A percentile compares a stretch with the other conserved stretches of the same genome.
Conservation (phyloP, 257 asterid genomes). For the Solanum piurae region DNA sequence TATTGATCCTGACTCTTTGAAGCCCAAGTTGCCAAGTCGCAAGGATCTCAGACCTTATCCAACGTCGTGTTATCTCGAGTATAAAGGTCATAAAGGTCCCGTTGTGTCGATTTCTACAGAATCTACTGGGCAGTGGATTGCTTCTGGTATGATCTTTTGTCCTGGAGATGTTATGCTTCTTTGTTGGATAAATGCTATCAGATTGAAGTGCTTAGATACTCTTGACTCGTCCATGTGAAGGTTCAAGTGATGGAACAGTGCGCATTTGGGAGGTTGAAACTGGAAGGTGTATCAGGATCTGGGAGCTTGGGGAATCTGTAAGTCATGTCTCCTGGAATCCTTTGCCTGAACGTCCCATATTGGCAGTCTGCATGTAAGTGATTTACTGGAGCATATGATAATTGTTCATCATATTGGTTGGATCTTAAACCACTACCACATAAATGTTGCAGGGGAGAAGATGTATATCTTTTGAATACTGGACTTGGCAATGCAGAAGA, state of each 20-base stretch:
- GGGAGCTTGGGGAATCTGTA: slow-evolving; percentile 75
- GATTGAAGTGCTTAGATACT: background rate
- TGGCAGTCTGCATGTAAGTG: slow-evolving; percentile 81
- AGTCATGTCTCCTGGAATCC: slow-evolving; percentile 89
- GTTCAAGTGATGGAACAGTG: slow-evolving; percentile 88
- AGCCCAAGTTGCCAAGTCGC: slow-evolving; percentile 91
- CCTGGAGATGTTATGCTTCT: background rate
- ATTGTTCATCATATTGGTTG: slow-evolving; percentile 2
- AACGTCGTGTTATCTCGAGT: slow-evolving; percentile 82
- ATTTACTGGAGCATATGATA: background rate
- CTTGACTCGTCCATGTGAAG: slow-evolving; percentile 23
- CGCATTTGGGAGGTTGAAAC: slow-evolving; percentile 98
- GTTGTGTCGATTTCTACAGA: slow-evolving; percentile 67
- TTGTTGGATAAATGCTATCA: background rate
- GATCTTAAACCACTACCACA: slow-evolving; percentile 3
- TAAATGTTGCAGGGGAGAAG: slow-evolving; percentile 49
- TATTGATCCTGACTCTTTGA: slow-evolving; percentile 90
- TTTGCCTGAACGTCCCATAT: slow-evolving; percentile 58
- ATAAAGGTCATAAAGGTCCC: slow-evolving; percentile 90
- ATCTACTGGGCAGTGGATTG: slow-evolving; percentile 89
- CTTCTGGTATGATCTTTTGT: slow-evolving; percentile 59
- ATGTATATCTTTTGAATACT: slow-evolving; percentile 58
- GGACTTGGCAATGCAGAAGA: slow-evolving; percentile 66
- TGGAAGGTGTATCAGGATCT: slow-evolving; percentile 71
- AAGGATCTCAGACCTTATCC: slow-evolving; percentile 94